Evolutionary conservation across 345 rosid species (phyloP).

Genomic region (Eucalyptus albens): DNA sequence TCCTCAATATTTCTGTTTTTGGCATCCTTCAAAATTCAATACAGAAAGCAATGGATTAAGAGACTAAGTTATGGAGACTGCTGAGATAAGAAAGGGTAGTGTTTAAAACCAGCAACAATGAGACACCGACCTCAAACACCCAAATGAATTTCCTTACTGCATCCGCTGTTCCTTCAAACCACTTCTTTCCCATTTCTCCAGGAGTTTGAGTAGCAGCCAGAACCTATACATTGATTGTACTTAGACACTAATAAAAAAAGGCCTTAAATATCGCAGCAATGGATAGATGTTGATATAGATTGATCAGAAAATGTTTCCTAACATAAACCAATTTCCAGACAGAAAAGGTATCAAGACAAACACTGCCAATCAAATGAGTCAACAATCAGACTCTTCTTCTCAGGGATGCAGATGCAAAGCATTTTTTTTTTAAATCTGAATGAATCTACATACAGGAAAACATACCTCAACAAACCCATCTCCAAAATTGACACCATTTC

Average conservation of each 20-base stretch:
- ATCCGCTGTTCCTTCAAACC: constrained; percentile 99
- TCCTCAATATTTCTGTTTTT: constrained; percentile 74
- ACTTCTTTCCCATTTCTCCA: constrained; percentile 76
- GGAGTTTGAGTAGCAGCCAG: constrained; percentile 98
- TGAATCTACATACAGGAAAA: not conserved
- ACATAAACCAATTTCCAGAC: not conserved
- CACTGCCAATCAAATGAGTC: not conserved
- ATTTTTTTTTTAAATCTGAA: not conserved
- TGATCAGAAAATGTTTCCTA: not conserved
- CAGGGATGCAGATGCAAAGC: not conserved
- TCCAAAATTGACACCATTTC: constrained; percentile 88
- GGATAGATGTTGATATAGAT: not conserved
- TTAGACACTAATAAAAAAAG: not conserved
- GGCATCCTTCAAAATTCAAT: constrained; percentile 46
- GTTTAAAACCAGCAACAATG: not conserved
- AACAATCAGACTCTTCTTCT: not conserved
- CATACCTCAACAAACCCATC: constrained; percentile 96
- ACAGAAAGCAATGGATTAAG: not conserved
- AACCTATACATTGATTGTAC: constrained; percentile 28
- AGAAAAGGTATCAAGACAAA: not conserved
- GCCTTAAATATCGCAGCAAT: not conserved
- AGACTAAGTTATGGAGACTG: not conserved
- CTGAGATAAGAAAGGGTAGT: not conserved
- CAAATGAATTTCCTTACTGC: constrained; percentile 93
- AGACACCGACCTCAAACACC: constrained; percentile 79